These are phyloP conservation scores for Knoxdaviesia capensis DNA, from an alignment of 2,329 filamentous ascomycete species.

Conservation along the genomic window DNA sequence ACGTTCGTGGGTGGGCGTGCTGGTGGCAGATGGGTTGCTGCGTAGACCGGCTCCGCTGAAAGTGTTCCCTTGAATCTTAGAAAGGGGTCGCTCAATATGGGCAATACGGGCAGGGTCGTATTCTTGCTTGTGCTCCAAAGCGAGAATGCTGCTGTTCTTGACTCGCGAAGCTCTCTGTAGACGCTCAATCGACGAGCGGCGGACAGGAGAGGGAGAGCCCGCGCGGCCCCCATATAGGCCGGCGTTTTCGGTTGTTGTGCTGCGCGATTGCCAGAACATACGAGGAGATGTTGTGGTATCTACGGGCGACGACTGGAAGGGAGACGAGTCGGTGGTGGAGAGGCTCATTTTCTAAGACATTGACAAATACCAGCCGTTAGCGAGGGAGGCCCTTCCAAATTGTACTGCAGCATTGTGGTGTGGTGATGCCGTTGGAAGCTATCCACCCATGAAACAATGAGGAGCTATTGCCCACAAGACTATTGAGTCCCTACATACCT, in stretches of 20 bases:
- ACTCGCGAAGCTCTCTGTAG: constrained; percentile 87
- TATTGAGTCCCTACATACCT: constrained; percentile 28
- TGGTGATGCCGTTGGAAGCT: too few relatives aligned
- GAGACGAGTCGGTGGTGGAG: constrained; percentile 50
- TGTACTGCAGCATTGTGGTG: too few relatives aligned
- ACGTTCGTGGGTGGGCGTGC: constrained; percentile 6
- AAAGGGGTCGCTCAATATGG: constrained; percentile 63
- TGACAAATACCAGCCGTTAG: too few relatives aligned
- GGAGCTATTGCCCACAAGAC: too few relatives aligned
- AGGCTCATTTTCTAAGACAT: constrained; percentile 36
- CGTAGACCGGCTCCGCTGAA: constrained; percentile 37
- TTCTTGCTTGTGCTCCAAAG: constrained; percentile 76
- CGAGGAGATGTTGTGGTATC: constrained; percentile 33
- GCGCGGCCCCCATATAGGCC: constrained; percentile 34
- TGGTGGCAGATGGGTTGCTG: constrained; percentile 16
- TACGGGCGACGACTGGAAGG: constrained; percentile 69
- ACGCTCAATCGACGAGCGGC: constrained; percentile 84
- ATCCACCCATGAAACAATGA: too few relatives aligned
- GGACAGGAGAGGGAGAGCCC: constrained; percentile 48
- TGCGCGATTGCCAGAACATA: constrained; percentile 74
- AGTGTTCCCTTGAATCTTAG: constrained; percentile 54
- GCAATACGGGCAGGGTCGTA: constrained; percentile 70
- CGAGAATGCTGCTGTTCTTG: constrained; percentile 95
- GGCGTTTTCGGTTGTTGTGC: constrained; percentile 56
- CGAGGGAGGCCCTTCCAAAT: too few relatives aligned